These are phyloP conservation scores for Calonectria fujianensis DNA, from an alignment of 2,329 filamentous ascomycete genomes.

Conservation along the genomic window DNA sequence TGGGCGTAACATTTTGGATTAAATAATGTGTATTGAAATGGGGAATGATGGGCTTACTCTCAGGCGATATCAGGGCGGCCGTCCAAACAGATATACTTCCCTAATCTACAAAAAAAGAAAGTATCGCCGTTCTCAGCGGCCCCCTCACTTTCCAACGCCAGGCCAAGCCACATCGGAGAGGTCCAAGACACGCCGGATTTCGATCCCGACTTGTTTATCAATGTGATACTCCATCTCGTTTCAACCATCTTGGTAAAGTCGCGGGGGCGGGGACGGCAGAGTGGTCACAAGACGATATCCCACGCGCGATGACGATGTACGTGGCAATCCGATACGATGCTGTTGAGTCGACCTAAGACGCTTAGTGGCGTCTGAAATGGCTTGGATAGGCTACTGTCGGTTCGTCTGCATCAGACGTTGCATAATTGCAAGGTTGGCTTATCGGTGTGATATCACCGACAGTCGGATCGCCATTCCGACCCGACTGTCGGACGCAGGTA, in stretches of 20 bases:
- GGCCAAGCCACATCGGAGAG: slow-evolving; percentile 26
- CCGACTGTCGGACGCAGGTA: slow-evolving; percentile 1
- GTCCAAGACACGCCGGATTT: slow-evolving; percentile 1
- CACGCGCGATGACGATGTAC: slow-evolving; percentile 41
- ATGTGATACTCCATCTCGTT: slow-evolving; percentile 24
- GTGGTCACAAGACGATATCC: slow-evolving; percentile 42
- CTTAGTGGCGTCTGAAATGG: slow-evolving; percentile 11
- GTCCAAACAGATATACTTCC: slow-evolving; percentile 34
- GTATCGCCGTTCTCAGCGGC: not conserved
- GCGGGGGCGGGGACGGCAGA: slow-evolving; percentile 36
- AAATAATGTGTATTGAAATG: not conserved
- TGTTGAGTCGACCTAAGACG: slow-evolving; percentile 22
- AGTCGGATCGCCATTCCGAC: slow-evolving; percentile 47
- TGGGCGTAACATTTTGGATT: slow-evolving; percentile 37
- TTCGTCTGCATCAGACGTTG: not conserved
- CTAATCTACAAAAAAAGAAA: not conserved
- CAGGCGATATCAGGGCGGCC: not conserved
- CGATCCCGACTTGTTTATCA: slow-evolving; percentile 32
- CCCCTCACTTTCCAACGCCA: slow-evolving; percentile 17
- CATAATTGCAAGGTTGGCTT: slow-evolving; percentile 28
- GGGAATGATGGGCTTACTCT: not conserved
- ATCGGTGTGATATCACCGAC: slow-evolving; percentile 4
- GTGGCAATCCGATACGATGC: slow-evolving; percentile 20
- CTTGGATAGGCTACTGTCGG: slow-evolving; percentile 39
- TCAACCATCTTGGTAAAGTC: slow-evolving; percentile 29